These are phyloP conservation scores for Phaffia tasmanica DNA, from an alignment of 768 basidiomycete species.

Conservation along the genomic window DNA sequence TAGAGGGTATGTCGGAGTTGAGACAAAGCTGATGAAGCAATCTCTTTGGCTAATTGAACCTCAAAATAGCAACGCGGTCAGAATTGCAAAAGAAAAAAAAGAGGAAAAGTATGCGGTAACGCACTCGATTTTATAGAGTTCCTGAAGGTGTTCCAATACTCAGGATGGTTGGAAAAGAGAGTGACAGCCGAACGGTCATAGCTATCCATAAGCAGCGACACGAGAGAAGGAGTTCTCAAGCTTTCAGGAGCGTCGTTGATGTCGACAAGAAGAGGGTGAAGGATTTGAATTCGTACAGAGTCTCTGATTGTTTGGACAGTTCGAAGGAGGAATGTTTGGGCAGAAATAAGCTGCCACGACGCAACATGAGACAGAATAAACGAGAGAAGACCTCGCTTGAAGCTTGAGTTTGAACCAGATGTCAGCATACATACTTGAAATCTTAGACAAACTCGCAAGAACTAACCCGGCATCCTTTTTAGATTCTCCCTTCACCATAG, in stretches of 20 bases:
- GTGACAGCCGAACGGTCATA: slow-evolving; percentile 47
- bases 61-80: slow-evolving; percentile 11
- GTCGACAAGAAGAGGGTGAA: slow-evolving; percentile 50
- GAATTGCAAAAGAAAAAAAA: background rate
- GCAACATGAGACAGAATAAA: slow-evolving; percentile 70
- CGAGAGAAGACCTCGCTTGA: slow-evolving; percentile 60
- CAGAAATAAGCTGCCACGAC: slow-evolving; percentile 45
- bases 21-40: slow-evolving; percentile 29
- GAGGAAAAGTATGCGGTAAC: background rate
- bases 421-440: background rate
- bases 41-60: background rate
- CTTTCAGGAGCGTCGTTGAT: slow-evolving; percentile 26
- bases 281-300: slow-evolving; percentile 45
- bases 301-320: slow-evolving; percentile 46
- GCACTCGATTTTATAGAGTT: background rate
- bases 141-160: slow-evolving; percentile 19
- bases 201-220: slow-evolving; percentile 26
- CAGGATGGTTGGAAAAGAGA: slow-evolving; percentile 20
- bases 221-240: slow-evolving; percentile 26
- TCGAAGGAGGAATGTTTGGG: slow-evolving; percentile 50
- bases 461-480: slow-evolving; percentile 50
- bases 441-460: background rate
- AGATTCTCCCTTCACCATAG: slow-evolving; percentile 45
- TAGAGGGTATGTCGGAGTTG: slow-evolving; percentile 52
- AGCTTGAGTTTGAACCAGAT: slow-evolving; percentile 41